Evolutionary conservation across 805 yeast genomes (phyloP).

Genomic region (Kuraishia hungarica): DNA sequence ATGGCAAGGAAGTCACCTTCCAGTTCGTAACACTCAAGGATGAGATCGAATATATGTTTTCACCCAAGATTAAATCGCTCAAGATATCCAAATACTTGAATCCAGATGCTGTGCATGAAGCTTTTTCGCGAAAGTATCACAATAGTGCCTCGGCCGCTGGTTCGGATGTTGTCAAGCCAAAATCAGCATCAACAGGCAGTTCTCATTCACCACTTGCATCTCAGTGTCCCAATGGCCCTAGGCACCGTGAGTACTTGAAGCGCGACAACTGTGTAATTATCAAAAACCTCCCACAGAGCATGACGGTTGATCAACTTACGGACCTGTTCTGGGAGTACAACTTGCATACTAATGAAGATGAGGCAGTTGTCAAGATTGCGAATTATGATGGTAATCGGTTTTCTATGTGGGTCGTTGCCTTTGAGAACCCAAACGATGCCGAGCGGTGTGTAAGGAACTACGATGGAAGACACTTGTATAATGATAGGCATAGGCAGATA

Average conservation of each 20-base stretch:
- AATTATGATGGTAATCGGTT: conserved; percentile 6
- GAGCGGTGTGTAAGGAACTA: conserved; percentile 39
- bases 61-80: conserved; percentile 14
- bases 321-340: conserved; percentile 41
- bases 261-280: conserved; percentile 28
- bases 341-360: conserved; percentile 21
- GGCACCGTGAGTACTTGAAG: conserved; percentile 9
- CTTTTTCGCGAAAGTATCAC: not conserved
- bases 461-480: conserved; percentile 35
- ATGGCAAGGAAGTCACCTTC: conserved; percentile 40
- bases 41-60: conserved; percentile 11
- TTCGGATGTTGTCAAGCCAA: too few species aligned
- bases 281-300: conserved; percentile 37
- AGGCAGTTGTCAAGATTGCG: conserved; percentile 8
- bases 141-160: not conserved
- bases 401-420: conserved; percentile 30
- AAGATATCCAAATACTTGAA: conserved; percentile 4
- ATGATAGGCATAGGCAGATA: conserved; percentile 17
- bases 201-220: not conserved
- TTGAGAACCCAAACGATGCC: conserved; percentile 37
- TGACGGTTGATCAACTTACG: conserved; percentile 26
- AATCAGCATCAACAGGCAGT: too few species aligned
- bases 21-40: conserved; percentile 30
- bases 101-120: not conserved
- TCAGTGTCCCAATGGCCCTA: not conserved